These are phyloP conservation scores for Penicillium sp. DNA, from an alignment of 2,329 filamentous ascomycete genomes.

Conservation along the genomic window DNA sequence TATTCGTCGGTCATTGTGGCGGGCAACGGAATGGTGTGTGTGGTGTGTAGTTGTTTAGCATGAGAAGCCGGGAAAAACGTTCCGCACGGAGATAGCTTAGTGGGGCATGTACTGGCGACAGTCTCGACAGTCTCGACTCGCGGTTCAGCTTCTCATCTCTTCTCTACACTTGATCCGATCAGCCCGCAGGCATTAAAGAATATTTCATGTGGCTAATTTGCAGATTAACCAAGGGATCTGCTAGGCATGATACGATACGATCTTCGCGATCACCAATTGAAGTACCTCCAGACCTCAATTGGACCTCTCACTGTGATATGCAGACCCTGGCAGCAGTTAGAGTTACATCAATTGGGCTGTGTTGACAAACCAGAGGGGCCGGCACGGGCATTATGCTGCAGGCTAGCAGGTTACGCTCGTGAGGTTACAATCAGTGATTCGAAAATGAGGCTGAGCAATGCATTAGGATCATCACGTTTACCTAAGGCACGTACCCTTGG, in stretches of 20 bases:
- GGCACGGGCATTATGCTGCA: background rate
- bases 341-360: background rate
- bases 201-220: background rate
- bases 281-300: background rate
- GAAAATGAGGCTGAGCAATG: background rate
- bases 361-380: background rate
- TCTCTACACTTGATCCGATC: background rate
- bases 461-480: background rate
- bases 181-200: background rate
- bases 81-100: background rate
- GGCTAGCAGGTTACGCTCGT: background rate
- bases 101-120: background rate
- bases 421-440: background rate
- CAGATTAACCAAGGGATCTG: background rate
- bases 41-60: background rate
- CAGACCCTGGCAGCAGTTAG: background rate
- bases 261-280: background rate
- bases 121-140: background rate
- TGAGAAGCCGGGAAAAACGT: background rate
- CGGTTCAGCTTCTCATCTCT: background rate
- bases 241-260: background rate
- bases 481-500: background rate
- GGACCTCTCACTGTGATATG: background rate
- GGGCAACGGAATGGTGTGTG: background rate
- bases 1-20: constrained; percentile 21